These are phyloP conservation scores for Penicillium arizonense DNA, from an alignment of 495 filamentous ascomycete genomes.

Conservation along the genomic window DNA sequence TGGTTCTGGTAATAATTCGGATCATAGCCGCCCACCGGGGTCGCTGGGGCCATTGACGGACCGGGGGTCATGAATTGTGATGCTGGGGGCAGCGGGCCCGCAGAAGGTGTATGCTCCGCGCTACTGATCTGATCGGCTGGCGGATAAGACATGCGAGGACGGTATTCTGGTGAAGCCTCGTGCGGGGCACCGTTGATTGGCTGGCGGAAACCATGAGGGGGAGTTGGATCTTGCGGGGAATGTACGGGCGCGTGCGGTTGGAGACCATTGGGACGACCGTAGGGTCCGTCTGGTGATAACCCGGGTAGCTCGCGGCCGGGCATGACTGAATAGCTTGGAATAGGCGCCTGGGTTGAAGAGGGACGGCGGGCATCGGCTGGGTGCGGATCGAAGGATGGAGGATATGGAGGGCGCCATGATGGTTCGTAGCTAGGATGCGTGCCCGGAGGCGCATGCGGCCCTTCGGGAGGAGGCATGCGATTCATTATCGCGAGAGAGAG, in stretches of 20 bases:
- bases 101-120: constrained; percentile 26
- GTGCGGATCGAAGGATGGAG: constrained; percentile 31
- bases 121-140: constrained; percentile 27
- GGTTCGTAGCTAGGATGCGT: constrained; percentile 32
- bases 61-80: constrained; percentile 31
- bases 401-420: constrained; percentile 34
- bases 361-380: constrained; percentile 33
- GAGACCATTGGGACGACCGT: constrained; percentile 34
- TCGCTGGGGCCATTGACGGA: constrained; percentile 19
- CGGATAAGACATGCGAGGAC: constrained; percentile 33
- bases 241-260: constrained; percentile 33
- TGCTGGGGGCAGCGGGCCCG: constrained; percentile 22
- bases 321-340: constrained; percentile 30
- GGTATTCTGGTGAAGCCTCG: constrained; percentile 38
- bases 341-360: constrained; percentile 28
- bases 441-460: constrained; percentile 23
- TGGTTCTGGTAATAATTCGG: constrained; percentile 31
- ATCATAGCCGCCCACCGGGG: constrained; percentile 30
- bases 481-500: constrained; percentile 25
- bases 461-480: constrained; percentile 35
- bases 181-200: constrained; percentile 37
- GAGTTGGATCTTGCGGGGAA: constrained; percentile 23
- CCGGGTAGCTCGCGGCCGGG: constrained; percentile 43
- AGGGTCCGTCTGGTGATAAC: constrained; percentile 35
- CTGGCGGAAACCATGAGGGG: constrained; percentile 29